phyloP scores from a whole-genome alignment of 352 stramenopile species.

The Globisporangium yorkense region DNA sequence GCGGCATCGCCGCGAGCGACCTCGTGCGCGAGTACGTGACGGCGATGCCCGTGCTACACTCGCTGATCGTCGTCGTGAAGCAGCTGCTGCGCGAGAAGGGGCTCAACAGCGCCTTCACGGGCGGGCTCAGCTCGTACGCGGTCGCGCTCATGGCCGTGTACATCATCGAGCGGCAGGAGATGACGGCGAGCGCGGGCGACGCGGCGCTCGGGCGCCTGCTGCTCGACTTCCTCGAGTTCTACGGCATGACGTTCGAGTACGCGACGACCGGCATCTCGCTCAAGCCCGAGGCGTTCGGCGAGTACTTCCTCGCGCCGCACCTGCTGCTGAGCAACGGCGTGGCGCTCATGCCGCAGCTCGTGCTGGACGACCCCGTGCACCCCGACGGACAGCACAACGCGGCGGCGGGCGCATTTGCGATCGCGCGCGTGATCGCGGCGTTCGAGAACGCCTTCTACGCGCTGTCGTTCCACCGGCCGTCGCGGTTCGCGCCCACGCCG shows the following conservation, averaged over 20 bases:
- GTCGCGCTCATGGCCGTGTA: slow-evolving; percentile 81
- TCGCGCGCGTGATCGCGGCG: slow-evolving; percentile 71
- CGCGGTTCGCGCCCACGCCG: slow-evolving; percentile 73
- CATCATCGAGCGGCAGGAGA: slow-evolving; percentile 57
- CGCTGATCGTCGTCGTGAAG: slow-evolving; percentile 82
- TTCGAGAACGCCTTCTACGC: slow-evolving; percentile 82
- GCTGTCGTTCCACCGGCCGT: slow-evolving; percentile 64
- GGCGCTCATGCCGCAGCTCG: slow-evolving; percentile 63
- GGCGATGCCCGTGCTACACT: slow-evolving; percentile 60
- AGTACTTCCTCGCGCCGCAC: slow-evolving; percentile 58
- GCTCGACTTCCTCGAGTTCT: slow-evolving; percentile 88
- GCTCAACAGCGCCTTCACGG: slow-evolving; percentile 88
- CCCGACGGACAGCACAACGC: slow-evolving; percentile 73
- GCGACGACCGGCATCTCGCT: slow-evolving; percentile 75
- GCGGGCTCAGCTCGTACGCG: slow-evolving; percentile 86
- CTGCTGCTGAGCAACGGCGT: slow-evolving; percentile 31
- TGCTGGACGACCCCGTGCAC: slow-evolving; percentile 82
- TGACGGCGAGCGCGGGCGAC: slow-evolving; percentile 7
- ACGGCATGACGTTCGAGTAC: slow-evolving; percentile 82
- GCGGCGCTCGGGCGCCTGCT: slow-evolving; percentile 52
- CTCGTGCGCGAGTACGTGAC: slow-evolving; percentile 73
- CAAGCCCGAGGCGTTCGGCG: slow-evolving; percentile 68
- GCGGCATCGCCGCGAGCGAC: slow-evolving; percentile 79
- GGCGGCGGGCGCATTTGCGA: slow-evolving; percentile 65
- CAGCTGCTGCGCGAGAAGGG: slow-evolving; percentile 84